Evolutionary conservation across 2,329 filamentous ascomycete genomes (phyloP), one percentile per base, ranked within the genome.

Genomic region (Sporothrix variecibatus): DNA sequence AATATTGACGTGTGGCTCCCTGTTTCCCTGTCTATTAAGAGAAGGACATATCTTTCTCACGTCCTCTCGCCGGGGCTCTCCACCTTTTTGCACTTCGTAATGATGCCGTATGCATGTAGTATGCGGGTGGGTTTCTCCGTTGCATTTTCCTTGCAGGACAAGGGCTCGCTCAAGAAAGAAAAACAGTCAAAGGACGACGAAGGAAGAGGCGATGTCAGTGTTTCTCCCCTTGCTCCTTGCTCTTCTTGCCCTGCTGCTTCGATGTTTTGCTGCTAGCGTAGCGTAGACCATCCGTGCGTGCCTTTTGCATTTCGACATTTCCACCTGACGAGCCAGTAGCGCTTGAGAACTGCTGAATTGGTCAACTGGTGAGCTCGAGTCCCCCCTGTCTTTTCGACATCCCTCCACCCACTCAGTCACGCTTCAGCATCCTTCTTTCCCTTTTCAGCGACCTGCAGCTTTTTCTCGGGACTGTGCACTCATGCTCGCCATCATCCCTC

Each of bases 191-290:
- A 58, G 56, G 56, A 58, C 31, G 58, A 31, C 58, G 28, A 62
- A 58, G 58, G 58, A 62, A 62, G 58, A 62, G 58, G 58, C 58
- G 34, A 64, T 64, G 58, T 40, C 58, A 40, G 31, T 64, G 31
- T 38, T 62, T 31, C 20, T 49, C 20, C 15, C 43, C 40, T 12
- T 43, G 40, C 40, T 43, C 58, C 58, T n/a, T 64, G 58, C 17
- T 38, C 58, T 7, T 26, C 56, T 40, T 31, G 56, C 5, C 58
- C 4, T 23, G 58, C 58, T 62, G n/a, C 28, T 26, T 51, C 49
- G 6, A 28, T 60, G 12, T 34, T 34, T 64, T 58, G 12, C 17
- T 11, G 28, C 58, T 62, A 62, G 58, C 58, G 31, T 11, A 34
- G 6, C 11, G 28, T 34, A 15, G 17, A 28, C 56, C 15, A 51